Base-by-base conservation (phyloP, 345 rosid species). In the Lumnitzera racemosa region DNA sequence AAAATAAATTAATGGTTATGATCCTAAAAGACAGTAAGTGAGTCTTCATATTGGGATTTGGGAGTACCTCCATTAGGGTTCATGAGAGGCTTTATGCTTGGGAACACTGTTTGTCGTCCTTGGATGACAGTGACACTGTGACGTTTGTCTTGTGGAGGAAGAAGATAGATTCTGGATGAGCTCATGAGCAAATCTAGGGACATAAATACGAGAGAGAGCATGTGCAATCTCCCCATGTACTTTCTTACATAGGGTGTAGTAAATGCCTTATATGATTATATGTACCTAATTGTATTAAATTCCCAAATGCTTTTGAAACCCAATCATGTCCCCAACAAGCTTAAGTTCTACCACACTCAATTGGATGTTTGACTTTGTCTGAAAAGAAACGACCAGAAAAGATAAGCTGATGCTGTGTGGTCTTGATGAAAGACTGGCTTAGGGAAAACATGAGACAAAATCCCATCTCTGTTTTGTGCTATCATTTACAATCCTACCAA, bases 111-210 rank as follows among this genome's bases (percentile, higher is more conserved):
- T 5, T 36, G 43, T 36, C 10, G 43, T 9, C 43, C 43, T 36
- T 36, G 43, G 43, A 36, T 36, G 59, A 56, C 59, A 56, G 48
- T 15, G 59, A 31, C n/a, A 36, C 43, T 4, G 9, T 36, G 0
- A 4, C 23, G 60, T 68, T 65, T 73, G 80, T 79, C 74, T 71
- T 73, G 83, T 61, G 70, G 76, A 69, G 70, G 73, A 77, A 74
- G 79, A 76, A 76, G 82, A 79, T 77, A 78, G 86, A 85, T 82
- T 82, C 84, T 70, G 72, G 74, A 72, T 68, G 83, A 78, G 79
- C 76, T 84, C 86, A 80, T 78, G 79, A 65, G 67, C 78, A 76
- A 81, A 86, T 86, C 88, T 75, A 73, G 46, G 59, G 76, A 73
- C 70, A 80, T 91, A 77, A 80, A 88, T 76, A 78, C 83, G 78